Base-by-base conservation (phyloP, 2,329 filamentous ascomycete genomes). In the Byssochlamys sp. region DNA sequence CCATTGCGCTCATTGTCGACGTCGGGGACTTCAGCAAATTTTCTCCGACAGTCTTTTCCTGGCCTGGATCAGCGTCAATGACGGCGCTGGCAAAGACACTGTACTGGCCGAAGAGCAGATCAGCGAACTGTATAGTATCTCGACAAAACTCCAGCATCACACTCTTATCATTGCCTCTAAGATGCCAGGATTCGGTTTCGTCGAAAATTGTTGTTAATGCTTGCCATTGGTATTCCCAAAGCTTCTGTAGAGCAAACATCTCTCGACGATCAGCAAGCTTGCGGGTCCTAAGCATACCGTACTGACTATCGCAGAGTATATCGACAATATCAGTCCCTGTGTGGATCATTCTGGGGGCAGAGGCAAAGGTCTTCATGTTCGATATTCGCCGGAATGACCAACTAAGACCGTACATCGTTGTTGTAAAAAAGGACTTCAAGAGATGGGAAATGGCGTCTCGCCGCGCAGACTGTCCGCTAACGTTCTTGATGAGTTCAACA, bases 51-150 rank as follows among this genome's bases (percentile, higher is more conserved):
- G 70, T 66, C 56, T 70, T 67, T 60, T 66, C 67, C 60, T 72
- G 72, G 11, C 66, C 69, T 7, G 68, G 70, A 56, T 76, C 74
- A 26, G 75, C 74, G 55, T 76, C 75, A 45, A 75, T 75, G 57
- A 91, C 72, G 11, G 89, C 88, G 52, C 86, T 88, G 1, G 89
- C 84, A 61, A 99, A 85, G 58, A 96, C 82, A 54, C 85, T 86
- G 70, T 95, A 94, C 65, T 96, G 86, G 48, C 89, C 86, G 67
- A 97, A 89, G 1, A 96, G 80, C 35, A 83, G 81, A 67, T 95
- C 89, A 0, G 92, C 91, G 67, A 96, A 89, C 66, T 97, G 90
- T 84, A 99, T 99, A 12, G 89, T 89, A 68, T 96, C 90, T 63
- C 94, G 86, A 69, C 91, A 96, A 67, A 97, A 96, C 58, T 96